Percentiles rank a stretch among this genome's conserved stretches.
These are phyloP conservation scores for Rhizopogon vinicolor DNA, from an alignment of 768 basidiomycete genomes.

Conservation along the genomic window DNA sequence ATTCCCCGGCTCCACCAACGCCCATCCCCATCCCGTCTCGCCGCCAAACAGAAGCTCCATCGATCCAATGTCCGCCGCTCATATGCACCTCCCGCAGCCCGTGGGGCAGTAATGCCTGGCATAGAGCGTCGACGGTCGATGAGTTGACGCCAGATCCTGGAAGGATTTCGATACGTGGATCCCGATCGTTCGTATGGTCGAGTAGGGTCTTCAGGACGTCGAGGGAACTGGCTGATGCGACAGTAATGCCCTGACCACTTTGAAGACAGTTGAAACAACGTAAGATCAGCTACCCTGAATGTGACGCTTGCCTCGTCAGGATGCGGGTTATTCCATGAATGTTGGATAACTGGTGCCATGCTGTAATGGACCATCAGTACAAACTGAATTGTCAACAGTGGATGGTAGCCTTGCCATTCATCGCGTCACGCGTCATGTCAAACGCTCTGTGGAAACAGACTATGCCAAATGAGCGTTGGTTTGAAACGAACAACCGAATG, in stretches of 20 bases:
- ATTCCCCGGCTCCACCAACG: slow-evolving; percentile 45
- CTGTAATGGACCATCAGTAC: slow-evolving; percentile 10
- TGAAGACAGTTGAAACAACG: background rate
- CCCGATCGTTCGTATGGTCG: slow-evolving; percentile 11
- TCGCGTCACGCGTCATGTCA: slow-evolving; percentile 59
- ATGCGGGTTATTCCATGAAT: slow-evolving; percentile 71
- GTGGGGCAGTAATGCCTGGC: slow-evolving; percentile 46
- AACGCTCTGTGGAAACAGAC: slow-evolving; percentile 81
- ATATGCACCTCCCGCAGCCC: slow-evolving; percentile 70
- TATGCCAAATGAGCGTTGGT: slow-evolving; percentile 16
- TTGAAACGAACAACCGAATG: background rate
- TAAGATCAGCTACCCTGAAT: background rate
- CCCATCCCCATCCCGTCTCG: slow-evolving; percentile 70
- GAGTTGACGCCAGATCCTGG: slow-evolving; percentile 76
- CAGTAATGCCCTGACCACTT: slow-evolving; percentile 52
- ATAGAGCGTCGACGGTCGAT: slow-evolving; percentile 43
- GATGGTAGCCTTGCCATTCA: slow-evolving; percentile 38
- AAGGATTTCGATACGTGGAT: slow-evolving; percentile 37
- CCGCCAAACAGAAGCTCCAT: slow-evolving; percentile 47
- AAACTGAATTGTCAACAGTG: background rate
- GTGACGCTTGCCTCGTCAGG: slow-evolving; percentile 60
- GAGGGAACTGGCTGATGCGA: slow-evolving; percentile 33
- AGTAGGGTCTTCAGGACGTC: slow-evolving; percentile 37
- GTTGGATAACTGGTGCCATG: slow-evolving; percentile 39
- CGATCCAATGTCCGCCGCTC: slow-evolving; percentile 65